phyloP scores from a whole-genome alignment of 495 filamentous ascomycete genomes.

The Neurospora sp. region DNA sequence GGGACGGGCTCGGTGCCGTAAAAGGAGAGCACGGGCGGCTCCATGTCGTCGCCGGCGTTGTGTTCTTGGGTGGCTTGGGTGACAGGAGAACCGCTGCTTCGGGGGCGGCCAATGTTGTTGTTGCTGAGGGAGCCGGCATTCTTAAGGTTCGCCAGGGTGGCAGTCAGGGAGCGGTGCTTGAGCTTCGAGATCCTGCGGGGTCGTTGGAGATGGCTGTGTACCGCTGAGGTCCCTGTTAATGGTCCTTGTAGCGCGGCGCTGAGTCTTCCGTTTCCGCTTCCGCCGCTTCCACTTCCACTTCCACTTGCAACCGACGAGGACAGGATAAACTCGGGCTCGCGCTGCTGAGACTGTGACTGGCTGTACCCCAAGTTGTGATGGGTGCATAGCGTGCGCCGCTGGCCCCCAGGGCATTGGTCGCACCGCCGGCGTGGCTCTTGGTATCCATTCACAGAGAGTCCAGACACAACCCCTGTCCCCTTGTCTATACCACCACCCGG shows the following conservation, averaged over 20 bases:
- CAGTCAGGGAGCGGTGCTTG: constrained; percentile 23
- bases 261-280: constrained; percentile 20
- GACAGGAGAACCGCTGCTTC: constrained; percentile 2
- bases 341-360: constrained; percentile 3
- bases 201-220: constrained; percentile 8
- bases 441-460: not conserved
- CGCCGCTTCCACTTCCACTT: constrained; percentile 10
- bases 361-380: constrained; percentile 3
- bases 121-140: constrained; percentile 4
- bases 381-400: constrained; percentile 20
- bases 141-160: constrained; percentile 10
- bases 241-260: constrained; percentile 10
- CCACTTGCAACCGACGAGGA: not conserved
- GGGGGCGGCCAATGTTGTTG: constrained; percentile 1
- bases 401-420: constrained; percentile 19
- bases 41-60: constrained; percentile 36
- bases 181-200: constrained; percentile 30
- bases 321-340: not conserved
- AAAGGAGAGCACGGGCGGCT: constrained; percentile 68
- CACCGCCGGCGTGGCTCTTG: constrained; percentile 17
- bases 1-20: constrained; percentile 61
- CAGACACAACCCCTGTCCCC: constrained; percentile 4
- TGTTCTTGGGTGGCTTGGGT: not conserved
- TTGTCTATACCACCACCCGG: constrained; percentile 10
- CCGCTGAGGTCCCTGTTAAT: not conserved